phyloP scores from a whole-genome alignment of 176 grass and related monocot species.

The Cenchrus americanus region DNA sequence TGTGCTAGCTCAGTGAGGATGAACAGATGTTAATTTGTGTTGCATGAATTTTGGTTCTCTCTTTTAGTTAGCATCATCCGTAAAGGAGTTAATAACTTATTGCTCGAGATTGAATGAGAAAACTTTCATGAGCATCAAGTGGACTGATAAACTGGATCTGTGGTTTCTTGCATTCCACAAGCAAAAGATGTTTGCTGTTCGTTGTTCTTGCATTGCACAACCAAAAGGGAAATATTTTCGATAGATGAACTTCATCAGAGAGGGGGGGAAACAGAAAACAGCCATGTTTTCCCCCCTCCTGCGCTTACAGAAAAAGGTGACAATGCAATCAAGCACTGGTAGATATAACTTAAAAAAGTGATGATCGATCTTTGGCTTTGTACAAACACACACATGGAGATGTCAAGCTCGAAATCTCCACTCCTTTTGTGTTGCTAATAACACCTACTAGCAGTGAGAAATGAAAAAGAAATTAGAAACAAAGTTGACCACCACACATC shows the following conservation, averaged over 20 bases:
- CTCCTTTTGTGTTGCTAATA: conserved; percentile 50
- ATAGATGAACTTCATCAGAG: conserved; percentile 5
- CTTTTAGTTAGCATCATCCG: not conserved
- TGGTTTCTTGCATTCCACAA: not conserved
- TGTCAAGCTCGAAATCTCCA: conserved; percentile 51
- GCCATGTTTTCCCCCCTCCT: not conserved
- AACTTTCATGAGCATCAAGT: not conserved
- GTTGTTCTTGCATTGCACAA: conserved; percentile 12
- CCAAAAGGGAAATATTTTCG: conserved; percentile 8
- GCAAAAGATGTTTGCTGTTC: not conserved
- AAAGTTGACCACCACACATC: conserved; percentile 38
- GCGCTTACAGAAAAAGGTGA: not conserved
- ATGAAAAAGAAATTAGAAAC: not conserved
- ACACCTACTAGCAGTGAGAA: conserved; percentile 18
- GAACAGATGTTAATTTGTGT: not conserved
- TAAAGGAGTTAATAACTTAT: not conserved
- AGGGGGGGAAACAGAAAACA: not conserved
- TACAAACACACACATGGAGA: conserved; percentile 69
- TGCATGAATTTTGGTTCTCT: not conserved
- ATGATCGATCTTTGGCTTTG: conserved; percentile 46
- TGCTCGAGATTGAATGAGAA: not conserved
- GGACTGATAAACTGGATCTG: not conserved
- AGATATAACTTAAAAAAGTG: conserved; percentile 34
- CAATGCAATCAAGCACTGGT: conserved; percentile 26
- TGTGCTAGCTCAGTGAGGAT: not conserved